Conservation (phyloP, 371 early-diverging fungal genomes). For the Lichtheimia corymbifera region DNA sequence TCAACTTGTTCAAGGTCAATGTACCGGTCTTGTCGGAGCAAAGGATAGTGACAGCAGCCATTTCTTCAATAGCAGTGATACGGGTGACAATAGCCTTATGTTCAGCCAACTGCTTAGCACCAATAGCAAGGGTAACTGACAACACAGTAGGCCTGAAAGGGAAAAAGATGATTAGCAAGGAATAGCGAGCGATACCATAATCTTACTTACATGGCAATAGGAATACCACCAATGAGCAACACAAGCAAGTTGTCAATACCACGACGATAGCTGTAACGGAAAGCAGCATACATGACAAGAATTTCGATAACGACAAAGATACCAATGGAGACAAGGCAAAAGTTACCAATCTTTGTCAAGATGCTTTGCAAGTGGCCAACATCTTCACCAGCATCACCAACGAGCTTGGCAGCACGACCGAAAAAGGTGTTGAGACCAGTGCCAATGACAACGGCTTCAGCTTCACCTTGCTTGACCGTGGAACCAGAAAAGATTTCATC, state of each 20-base stretch:
- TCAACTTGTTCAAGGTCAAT: conserved; percentile 91
- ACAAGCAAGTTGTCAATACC: conserved; percentile 74
- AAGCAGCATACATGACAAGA: conserved; percentile 79
- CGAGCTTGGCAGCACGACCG: conserved; percentile 86
- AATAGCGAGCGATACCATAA: neutral
- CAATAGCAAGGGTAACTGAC: conserved; percentile 93
- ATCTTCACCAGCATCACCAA: conserved; percentile 78
- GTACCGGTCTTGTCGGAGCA: conserved; percentile 99
- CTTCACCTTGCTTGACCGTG: conserved; percentile 93
- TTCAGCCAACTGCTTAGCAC: conserved; percentile 90
- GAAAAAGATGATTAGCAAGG: neutral
- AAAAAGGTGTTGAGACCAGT: conserved; percentile 90
- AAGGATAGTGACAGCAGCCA: conserved; percentile 91
- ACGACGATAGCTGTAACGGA: conserved; percentile 70
- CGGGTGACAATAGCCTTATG: conserved; percentile 92
- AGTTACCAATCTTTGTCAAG: conserved; percentile 91
- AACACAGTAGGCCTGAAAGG: conserved; percentile 65
- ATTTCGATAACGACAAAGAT: conserved; percentile 78
- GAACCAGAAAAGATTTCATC: conserved; percentile 77
- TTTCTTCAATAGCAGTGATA: conserved; percentile 88
- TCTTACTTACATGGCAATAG: conserved; percentile 71
- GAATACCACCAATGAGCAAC: conserved; percentile 80
- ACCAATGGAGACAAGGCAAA: conserved; percentile 71
- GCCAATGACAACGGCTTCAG: conserved; percentile 82
- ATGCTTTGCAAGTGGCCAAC: conserved; percentile 88